Conservation (phyloP, 768 basidiomycete genomes). For the Chalciporus piperatus region DNA sequence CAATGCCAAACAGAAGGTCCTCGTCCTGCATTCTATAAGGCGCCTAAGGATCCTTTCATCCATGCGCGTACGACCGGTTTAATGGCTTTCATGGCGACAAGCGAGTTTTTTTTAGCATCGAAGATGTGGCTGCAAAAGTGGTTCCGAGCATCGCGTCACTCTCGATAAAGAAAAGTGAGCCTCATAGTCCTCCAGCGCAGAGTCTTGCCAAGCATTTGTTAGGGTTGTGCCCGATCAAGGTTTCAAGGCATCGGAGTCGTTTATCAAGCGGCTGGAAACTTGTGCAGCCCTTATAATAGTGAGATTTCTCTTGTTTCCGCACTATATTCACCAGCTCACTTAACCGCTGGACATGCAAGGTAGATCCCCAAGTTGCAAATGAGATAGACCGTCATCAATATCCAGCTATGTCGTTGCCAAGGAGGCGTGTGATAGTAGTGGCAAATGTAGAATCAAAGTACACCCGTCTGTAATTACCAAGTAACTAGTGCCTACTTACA, state of each 20-base stretch:
- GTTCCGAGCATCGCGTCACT: constrained; percentile 81
- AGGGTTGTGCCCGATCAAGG: constrained; percentile 97
- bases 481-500: no score
- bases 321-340: no score
- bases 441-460: neutral
- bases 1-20: constrained; percentile 93
- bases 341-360: neutral
- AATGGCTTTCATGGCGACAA: constrained; percentile 94
- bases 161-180: constrained; percentile 94
- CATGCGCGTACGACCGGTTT: constrained; percentile 92
- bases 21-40: constrained; percentile 90
- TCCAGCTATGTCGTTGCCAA: neutral
- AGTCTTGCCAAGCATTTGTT: neutral
- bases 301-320: no score
- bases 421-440: neutral
- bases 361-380: no score
- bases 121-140: constrained; percentile 87
- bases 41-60: constrained; percentile 87
- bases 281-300: constrained; percentile 78
- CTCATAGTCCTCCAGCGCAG: neutral
- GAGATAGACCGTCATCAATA: no score
- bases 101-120: constrained; percentile 83
- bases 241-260: constrained; percentile 88
- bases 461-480: neutral
- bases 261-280: constrained; percentile 78